Evolutionary conservation across 2,329 filamentous ascomycete species (phyloP), one percentile per base, ranked within the genome.

Genomic region (Hymenoscyphus infarciens): DNA sequence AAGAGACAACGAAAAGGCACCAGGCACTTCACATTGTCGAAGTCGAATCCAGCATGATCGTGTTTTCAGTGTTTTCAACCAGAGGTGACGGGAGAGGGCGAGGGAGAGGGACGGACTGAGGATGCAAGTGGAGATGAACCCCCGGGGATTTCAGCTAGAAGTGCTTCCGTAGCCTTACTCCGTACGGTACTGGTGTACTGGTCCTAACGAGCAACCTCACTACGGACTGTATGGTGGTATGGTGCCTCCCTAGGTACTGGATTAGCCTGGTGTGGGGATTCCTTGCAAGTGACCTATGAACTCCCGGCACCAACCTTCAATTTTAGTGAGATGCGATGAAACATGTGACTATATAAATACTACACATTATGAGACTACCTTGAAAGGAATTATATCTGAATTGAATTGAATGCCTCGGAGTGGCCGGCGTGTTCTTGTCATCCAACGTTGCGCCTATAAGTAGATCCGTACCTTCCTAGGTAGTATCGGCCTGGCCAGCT

Each of bases 11-110:
- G 42, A 49, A 49, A 61, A 63, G 63, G 67, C 69, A 61, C 71
- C 64, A 62, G 66, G 65, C 70, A 65, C 66, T 71, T 66, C 19
- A 73, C 70, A 72, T 72, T 63, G 65, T 69, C 64, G 63, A 64
- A n/a, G 13, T 27, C 13, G 56, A 57, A 45, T 52, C 42, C 42
- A 49, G 42, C 42, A 49, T 49, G 42, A 11, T 49, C 4, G 42
- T 11, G 42, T 25, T 8, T 10, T 10, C 4, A 11, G 42, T 11
- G 42, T 25, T 8, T 10, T 10, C 4, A 11, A 10, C 13, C 8
- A 22, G 19, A 49, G 10, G 42, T 10, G n/a, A 22, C n/a, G n/a
- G n/a, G 10, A 22, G 42, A 22, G 42, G n/a, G 10, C 5, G 39
- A 42, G 39, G 31, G 16, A 22, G 42, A 11, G 19, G 11, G n/a